These are phyloP conservation scores for Citrus unshiu DNA, from an alignment of 345 rosid species.

Conservation along the genomic window DNA sequence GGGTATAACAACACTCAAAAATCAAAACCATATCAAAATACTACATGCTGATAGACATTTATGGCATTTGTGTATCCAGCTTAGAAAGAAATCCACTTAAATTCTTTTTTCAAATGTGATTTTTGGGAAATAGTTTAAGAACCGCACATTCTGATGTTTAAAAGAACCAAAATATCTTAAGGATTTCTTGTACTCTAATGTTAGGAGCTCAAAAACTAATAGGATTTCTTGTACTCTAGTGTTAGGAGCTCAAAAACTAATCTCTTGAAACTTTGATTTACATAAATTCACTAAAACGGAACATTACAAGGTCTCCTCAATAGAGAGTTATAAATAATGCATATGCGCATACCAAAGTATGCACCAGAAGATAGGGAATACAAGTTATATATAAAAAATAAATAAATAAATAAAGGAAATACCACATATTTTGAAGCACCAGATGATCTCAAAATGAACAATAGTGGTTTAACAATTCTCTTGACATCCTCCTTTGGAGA, in stretches of 20 bases:
- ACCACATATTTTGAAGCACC: constrained; percentile 92
- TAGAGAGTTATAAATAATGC: not conserved
- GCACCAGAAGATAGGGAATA: not conserved
- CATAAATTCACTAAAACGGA: not conserved
- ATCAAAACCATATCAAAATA: not conserved
- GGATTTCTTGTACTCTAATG: not conserved
- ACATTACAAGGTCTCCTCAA: not conserved
- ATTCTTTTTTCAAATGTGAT: not conserved
- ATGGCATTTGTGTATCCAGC: not conserved
- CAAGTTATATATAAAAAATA: not conserved
- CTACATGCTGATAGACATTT: not conserved
- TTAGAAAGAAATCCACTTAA: not conserved
- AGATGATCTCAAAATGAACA: constrained; percentile 86
- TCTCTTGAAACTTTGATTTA: not conserved
- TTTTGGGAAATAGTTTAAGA: not conserved
- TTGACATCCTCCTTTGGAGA: constrained; percentile 69
- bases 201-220: not conserved
- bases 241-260: not conserved
- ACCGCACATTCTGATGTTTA: not conserved
- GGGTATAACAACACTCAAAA: not conserved
- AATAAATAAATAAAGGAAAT: constrained; percentile 12
- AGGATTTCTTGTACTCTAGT: not conserved
- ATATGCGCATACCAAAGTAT: not conserved
- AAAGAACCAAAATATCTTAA: not conserved
- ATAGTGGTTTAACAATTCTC: constrained; percentile 81